A percentile compares a stretch with the other conserved stretches of the same genome.
Evolutionary conservation across 495 filamentous ascomycete genomes (phyloP).

Genomic region (Acidiella bohemica): DNA sequence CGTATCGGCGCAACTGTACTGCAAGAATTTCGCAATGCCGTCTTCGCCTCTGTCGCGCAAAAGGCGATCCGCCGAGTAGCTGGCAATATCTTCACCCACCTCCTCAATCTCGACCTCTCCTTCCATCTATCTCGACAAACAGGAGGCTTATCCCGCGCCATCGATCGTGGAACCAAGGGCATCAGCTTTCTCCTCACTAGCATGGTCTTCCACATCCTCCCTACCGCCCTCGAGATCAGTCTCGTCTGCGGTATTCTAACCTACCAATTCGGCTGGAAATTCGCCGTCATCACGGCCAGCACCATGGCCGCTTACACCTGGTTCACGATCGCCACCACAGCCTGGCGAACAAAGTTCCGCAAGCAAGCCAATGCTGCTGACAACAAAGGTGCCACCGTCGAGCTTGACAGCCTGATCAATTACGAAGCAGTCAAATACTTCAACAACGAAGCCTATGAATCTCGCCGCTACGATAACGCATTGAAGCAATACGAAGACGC

Average conservation of each 20-base stretch:
- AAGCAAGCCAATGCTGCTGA: slow-evolving; percentile 91
- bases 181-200: slow-evolving; percentile 93
- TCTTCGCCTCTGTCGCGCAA: slow-evolving; percentile 93
- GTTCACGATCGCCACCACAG: slow-evolving; percentile 89
- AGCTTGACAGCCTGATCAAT: slow-evolving; percentile 92
- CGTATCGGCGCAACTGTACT: slow-evolving; percentile 77
- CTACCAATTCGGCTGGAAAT: slow-evolving; percentile 84
- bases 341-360: slow-evolving; percentile 93
- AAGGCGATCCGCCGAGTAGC: slow-evolving; percentile 90
- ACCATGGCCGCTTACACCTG: slow-evolving; percentile 91
- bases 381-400: slow-evolving; percentile 87
- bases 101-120: slow-evolving; percentile 76
- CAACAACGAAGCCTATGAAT: slow-evolving; percentile 94
- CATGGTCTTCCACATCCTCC: slow-evolving; percentile 96
- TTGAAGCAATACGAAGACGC: slow-evolving; percentile 78
- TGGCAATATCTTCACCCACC: slow-evolving; percentile 79
- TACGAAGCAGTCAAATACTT: slow-evolving; percentile 99
- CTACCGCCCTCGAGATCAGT: slow-evolving; percentile 82
- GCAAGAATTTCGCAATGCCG: slow-evolving; percentile 84
- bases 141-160: slow-evolving; percentile 82
- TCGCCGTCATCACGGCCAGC: slow-evolving; percentile 75
- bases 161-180: slow-evolving; percentile 93
- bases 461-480: slow-evolving; percentile 76
- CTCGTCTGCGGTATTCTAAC: slow-evolving; percentile 93
- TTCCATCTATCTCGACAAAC: slow-evolving; percentile 93